Conservation (phyloP, 1,284 basidiomycete species). For the Apiotrichum mycotoxinovorans region DNA sequence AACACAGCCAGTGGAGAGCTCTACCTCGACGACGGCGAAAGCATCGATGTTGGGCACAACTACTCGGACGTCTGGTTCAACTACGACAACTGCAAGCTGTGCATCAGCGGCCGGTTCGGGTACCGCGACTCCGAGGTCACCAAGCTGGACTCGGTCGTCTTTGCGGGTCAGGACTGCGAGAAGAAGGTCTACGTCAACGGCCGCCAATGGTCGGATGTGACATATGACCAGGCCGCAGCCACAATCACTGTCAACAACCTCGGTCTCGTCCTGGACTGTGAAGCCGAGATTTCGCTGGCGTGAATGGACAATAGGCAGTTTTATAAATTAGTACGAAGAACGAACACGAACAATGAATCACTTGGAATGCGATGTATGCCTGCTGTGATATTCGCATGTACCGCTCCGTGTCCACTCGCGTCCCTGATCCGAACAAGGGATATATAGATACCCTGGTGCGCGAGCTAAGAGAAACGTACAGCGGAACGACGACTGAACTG, state of each 20-base stretch:
- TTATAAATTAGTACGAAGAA: background rate
- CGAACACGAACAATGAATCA: too few species aligned
- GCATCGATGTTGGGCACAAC: constrained; percentile 48
- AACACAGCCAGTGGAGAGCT: constrained; percentile 57
- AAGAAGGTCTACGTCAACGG: constrained; percentile 19
- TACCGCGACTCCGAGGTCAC: constrained; percentile 34
- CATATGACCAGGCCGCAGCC: background rate
- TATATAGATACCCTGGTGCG: too few species aligned
- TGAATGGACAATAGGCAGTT: background rate
- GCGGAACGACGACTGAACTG: too few species aligned
- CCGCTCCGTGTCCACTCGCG: too few species aligned
- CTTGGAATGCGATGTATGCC: too few species aligned
- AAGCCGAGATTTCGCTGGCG: background rate
- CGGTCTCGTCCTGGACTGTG: background rate
- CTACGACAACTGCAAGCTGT: constrained; percentile 53
- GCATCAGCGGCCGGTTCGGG: constrained; percentile 56
- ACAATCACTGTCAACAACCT: background rate
- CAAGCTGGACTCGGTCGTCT: constrained; percentile 20
- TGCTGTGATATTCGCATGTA: too few species aligned
- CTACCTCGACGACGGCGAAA: constrained; percentile 62
- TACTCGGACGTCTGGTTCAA: constrained; percentile 55
- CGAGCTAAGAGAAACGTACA: too few species aligned
- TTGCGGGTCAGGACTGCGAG: constrained; percentile 20
- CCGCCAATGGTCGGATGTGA: constrained; percentile 1
- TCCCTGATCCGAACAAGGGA: too few species aligned